A percentile compares a stretch with the other conserved stretches of the same genome.
phyloP scores from a whole-genome alignment of 2,329 filamentous ascomycete genomes.

The Neonectria coccinea region DNA sequence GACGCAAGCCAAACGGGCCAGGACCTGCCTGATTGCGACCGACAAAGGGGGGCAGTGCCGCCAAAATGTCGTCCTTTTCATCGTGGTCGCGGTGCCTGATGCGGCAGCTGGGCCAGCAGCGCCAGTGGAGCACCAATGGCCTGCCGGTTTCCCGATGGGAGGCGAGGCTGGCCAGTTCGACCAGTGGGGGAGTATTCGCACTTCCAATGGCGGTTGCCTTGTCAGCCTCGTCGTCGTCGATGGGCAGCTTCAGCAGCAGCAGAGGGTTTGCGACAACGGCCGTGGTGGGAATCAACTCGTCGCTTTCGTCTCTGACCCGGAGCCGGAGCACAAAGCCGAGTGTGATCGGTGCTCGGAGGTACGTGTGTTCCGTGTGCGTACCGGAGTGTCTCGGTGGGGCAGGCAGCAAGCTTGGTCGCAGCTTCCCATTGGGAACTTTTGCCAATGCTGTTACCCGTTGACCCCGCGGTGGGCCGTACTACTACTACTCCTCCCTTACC shows the following conservation, averaged over 20 bases:
- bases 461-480: constrained; percentile 24
- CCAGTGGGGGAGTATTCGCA: constrained; percentile 3
- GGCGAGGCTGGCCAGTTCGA: constrained; percentile 13
- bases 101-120: constrained; percentile 43
- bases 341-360: constrained; percentile 44
- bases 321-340: constrained; percentile 25
- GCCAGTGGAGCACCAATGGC: constrained; percentile 41
- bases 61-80: constrained; percentile 38
- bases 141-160: constrained; percentile 39
- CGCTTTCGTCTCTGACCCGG: not conserved
- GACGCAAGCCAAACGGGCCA: constrained; percentile 18
- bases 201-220: not conserved
- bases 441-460: constrained; percentile 7
- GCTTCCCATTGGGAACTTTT: constrained; percentile 28
- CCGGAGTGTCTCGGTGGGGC: not conserved
- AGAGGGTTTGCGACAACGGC: constrained; percentile 25
- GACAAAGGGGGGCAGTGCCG: constrained; percentile 34
- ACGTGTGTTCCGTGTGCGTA: constrained; percentile 27
- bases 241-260: not conserved
- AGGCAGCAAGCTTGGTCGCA: constrained; percentile 9
- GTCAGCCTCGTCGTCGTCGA: constrained; percentile 21
- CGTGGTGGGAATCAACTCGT: constrained; percentile 25
- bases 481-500: constrained; percentile 5
- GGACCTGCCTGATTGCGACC: constrained; percentile 45
- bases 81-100: constrained; percentile 45